These are phyloP conservation scores for Leucaena leucocephala DNA, from an alignment of 306 rosid species.

Conservation along the genomic window DNA sequence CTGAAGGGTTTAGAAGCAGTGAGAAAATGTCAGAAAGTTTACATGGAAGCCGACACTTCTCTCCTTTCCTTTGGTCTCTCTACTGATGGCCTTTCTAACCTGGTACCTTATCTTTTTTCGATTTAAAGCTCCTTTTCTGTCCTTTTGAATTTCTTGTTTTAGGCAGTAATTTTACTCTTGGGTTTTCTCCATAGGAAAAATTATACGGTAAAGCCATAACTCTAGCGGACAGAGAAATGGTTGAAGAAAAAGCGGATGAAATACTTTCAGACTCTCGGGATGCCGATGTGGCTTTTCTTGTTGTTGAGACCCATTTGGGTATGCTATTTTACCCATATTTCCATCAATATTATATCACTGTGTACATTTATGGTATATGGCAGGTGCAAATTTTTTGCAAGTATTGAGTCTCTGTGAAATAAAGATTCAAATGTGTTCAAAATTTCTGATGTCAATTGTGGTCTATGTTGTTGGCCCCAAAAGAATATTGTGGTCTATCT, in stretches of 20 bases:
- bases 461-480: neutral
- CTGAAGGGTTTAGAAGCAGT: constrained; percentile 88
- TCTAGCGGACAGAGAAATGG: constrained; percentile 88
- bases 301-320: constrained; percentile 64
- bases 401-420: neutral
- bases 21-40: constrained; percentile 58
- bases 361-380: neutral
- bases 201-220: constrained; percentile 71
- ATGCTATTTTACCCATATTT: neutral
- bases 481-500: neutral
- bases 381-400: neutral
- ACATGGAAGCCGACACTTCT: constrained; percentile 91
- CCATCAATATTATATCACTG: neutral
- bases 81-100: constrained; percentile 65
- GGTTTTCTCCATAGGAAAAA: constrained; percentile 49
- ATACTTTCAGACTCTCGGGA: constrained; percentile 47
- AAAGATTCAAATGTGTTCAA: neutral
- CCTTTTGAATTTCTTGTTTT: neutral
- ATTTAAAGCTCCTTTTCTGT: neutral
- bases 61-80: constrained; percentile 91
- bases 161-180: neutral
- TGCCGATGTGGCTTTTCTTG: constrained; percentile 50
- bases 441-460: neutral
- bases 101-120: constrained; percentile 40
- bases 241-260: constrained; percentile 68